These are phyloP conservation scores for Saccharomyces eubayanus DNA, from an alignment of 805 yeast genomes.

Conservation along the genomic window DNA sequence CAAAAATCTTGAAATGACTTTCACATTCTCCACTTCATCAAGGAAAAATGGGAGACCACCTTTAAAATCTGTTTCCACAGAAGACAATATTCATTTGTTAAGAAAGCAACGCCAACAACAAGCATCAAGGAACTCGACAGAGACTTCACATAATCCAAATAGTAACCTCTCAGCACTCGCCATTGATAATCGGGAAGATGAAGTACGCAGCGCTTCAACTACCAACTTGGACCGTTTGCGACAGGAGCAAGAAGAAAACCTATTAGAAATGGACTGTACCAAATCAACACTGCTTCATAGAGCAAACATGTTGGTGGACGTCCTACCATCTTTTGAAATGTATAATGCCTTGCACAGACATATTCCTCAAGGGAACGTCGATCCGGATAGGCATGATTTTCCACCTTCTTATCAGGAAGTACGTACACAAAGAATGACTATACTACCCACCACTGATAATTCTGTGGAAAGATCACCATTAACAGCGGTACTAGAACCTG, in stretches of 20 bases:
- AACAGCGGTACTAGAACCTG: not conserved
- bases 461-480: slow-evolving; percentile 7
- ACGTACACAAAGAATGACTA: slow-evolving; percentile 9
- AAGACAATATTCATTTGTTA: not conserved
- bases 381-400: slow-evolving; percentile 25
- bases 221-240: not conserved
- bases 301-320: slow-evolving; percentile 36
- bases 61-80: not conserved
- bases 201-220: not conserved
- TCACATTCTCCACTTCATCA: not conserved
- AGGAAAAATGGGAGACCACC: not conserved
- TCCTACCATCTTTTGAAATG: slow-evolving; percentile 64
- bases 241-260: not conserved
- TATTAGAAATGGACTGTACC: not conserved
- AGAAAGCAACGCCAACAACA: not conserved
- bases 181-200: not conserved
- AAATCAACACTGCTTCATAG: not conserved
- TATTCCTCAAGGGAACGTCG: slow-evolving; percentile 35
- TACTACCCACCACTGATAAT: slow-evolving; percentile 9
- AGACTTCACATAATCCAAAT: not conserved
- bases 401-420: slow-evolving; percentile 32
- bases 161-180: not conserved
- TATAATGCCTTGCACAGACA: slow-evolving; percentile 40
- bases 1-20: not conserved
- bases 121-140: not conserved